Base-by-base conservation (phyloP, 495 filamentous ascomycete genomes). In the Aspergillus hancockii region DNA sequence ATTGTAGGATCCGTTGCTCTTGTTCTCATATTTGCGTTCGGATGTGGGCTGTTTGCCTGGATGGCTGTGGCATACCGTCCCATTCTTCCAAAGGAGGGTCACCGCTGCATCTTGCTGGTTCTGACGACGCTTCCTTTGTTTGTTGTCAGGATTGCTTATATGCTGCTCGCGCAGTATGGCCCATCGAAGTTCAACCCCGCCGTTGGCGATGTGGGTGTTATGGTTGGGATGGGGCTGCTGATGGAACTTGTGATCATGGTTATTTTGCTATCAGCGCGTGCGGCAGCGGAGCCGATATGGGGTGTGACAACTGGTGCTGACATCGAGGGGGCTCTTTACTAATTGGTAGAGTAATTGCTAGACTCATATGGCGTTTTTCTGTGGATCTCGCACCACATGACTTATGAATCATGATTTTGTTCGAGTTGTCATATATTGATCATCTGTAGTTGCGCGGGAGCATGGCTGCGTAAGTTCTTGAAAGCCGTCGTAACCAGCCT, bases 231-330 rank as follows among this genome's bases (percentile, higher is more conserved):
- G 68, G 63, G 65, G 16, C 46, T 73, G 43, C 46, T 72, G 59
- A 71, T 75, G 72, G 72, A 75, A 45, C 54, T 69, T 6, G 50
- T 75, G 36, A 49, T 66, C 45, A 58, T 69, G 5, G 30, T 46
- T 3, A 50, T 70, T 22, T 52, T 75, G 13, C 45, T 71, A 23
- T 8, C 54, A 10, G 65, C 72, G 36, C 67, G 72, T 10, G 63
- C 60, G 1, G 61, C 70, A 18, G 61, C 62, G 3, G 67, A 73
- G 57, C 70, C 70, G 0, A 46, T 72, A 38, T 58, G 56, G 54
- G 31, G 49, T 8, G 28, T 38, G 50, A n/a, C 18, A n/a, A 18
- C 36, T 49, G 10, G 58, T 51, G 45, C 50, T 32, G 53, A 46
- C 3, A 36, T 32, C n/a, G 53, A 32, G 30, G 38, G 46, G 36